Conservation (phyloP, 306 rosid genomes). For the Malus domestica region ASM211411v1 NC_041800.1:1619001-1619500, state of each 20-base stretch:
- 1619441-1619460: conserved; percentile 4
- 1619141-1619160: too few relatives aligned
- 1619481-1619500: conserved; percentile 40
- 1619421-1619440: neutral
- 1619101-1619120: too few relatives aligned
- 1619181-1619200: too few relatives aligned
- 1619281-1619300: conserved; percentile 24
- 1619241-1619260: neutral
- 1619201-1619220: too few relatives aligned
- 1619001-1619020: too few relatives aligned
- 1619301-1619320: neutral
- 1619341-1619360: conserved; percentile 16
- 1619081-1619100: too few relatives aligned
- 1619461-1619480: conserved; percentile 22
- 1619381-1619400: conserved; percentile 3
- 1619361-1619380: conserved; percentile 16
- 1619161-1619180: too few relatives aligned
- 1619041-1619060: too few relatives aligned
- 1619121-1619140: too few relatives aligned
- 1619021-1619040: too few relatives aligned
- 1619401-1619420: conserved; percentile 2
- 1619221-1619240: neutral
- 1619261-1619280: neutral
- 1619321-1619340: conserved; percentile 25
- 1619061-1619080: too few relatives aligned